Conservation (phyloP, 2,329 filamentous ascomycete species). For the Ceratocystis eucalypticola region DNA sequence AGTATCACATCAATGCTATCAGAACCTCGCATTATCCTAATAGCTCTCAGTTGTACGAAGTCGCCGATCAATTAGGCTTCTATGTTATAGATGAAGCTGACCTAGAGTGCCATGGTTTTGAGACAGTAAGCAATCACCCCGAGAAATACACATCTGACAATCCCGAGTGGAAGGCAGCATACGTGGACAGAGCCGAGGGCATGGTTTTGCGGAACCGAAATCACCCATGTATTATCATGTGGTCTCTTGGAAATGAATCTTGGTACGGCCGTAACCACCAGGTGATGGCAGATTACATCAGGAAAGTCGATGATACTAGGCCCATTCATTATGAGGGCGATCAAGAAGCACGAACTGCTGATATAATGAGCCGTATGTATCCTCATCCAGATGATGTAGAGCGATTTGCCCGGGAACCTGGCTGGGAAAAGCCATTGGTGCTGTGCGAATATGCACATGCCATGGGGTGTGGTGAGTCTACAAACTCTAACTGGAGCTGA, state of each 20-base stretch:
- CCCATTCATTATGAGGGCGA: slow-evolving; percentile 56
- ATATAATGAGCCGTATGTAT: slow-evolving; percentile 57
- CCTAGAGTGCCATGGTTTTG: slow-evolving; percentile 41
- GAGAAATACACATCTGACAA: slow-evolving; percentile 41
- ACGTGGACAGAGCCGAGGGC: slow-evolving; percentile 52
- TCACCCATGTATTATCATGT: slow-evolving; percentile 53
- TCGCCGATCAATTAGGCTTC: slow-evolving; percentile 49
- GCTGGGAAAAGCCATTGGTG: slow-evolving; percentile 43
- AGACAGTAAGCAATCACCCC: slow-evolving; percentile 33
- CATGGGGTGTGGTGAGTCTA: slow-evolving; percentile 38
- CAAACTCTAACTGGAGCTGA: not conserved
- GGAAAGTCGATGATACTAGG: slow-evolving; percentile 40
- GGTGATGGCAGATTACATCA: slow-evolving; percentile 53
- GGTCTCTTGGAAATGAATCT: slow-evolving; percentile 59
- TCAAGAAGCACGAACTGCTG: slow-evolving; percentile 40
- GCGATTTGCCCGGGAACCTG: slow-evolving; percentile 27
- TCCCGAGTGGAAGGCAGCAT: slow-evolving; percentile 47
- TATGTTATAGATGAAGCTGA: slow-evolving; percentile 49
- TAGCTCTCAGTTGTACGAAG: slow-evolving; percentile 45
- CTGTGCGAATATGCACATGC: slow-evolving; percentile 45
- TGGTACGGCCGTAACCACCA: slow-evolving; percentile 56
- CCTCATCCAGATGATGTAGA: slow-evolving; percentile 35
- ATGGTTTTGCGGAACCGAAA: slow-evolving; percentile 48
- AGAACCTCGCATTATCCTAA: slow-evolving; percentile 55
- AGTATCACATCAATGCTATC: slow-evolving; percentile 55